phyloP scores from a whole-genome alignment of 495 filamentous ascomycete genomes.

The Bryoglossum gracile region DNA sequence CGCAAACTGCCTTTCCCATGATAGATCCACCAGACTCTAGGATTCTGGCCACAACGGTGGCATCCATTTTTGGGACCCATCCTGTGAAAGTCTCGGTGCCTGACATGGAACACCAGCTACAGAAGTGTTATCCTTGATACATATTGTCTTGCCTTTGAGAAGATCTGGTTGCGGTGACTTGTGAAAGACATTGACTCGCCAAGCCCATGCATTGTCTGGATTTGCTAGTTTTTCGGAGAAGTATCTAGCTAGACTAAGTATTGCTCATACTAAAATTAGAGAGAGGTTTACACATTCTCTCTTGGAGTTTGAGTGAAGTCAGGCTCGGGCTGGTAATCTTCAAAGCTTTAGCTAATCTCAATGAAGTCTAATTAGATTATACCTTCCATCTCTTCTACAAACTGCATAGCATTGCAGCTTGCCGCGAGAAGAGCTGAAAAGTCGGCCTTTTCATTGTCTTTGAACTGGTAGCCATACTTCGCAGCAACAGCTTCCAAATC shows the following conservation, averaged over 20 bases:
- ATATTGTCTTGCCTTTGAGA: conserved; percentile 18
- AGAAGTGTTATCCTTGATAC: conserved; percentile 24
- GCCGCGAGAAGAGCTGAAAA: conserved; percentile 13
- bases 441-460: conserved; percentile 15
- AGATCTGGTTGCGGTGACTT: conserved; percentile 12
- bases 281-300: conserved; percentile 16
- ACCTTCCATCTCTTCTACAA: conserved; percentile 19
- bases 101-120: conserved; percentile 22
- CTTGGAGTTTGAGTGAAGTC: conserved; percentile 5
- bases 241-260: conserved; percentile 15
- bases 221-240: conserved; percentile 27
- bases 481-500: conserved; percentile 6
- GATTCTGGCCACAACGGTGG: conserved; percentile 40
- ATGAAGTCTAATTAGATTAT: not conserved
- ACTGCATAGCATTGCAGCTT: conserved; percentile 18
- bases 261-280: too few relatives aligned
- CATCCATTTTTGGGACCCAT: conserved; percentile 35
- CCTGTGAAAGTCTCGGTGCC: conserved; percentile 23
- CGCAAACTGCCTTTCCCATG: conserved; percentile 37
- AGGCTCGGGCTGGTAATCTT: conserved; percentile 15
- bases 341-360: not conserved
- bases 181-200: conserved; percentile 23
- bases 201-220: conserved; percentile 35
- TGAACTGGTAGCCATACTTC: conserved; percentile 16
- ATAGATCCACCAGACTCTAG: conserved; percentile 40